These are phyloP conservation scores for Monosporozyma unispora DNA, from an alignment of 805 yeast species.

Conservation along the genomic window DNA sequence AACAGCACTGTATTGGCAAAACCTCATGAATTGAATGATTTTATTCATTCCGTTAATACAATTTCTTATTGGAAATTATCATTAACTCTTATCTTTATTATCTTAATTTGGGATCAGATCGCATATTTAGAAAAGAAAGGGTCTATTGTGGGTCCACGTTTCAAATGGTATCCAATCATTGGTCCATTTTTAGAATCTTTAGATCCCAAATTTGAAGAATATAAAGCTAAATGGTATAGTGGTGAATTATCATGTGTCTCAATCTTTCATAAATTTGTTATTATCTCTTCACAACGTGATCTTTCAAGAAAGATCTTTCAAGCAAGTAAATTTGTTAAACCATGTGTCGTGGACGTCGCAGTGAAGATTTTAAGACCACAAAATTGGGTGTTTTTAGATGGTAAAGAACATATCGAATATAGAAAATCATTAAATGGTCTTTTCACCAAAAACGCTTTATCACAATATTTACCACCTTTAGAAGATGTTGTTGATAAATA, in stretches of 20 bases:
- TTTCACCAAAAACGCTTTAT: conserved; percentile 76
- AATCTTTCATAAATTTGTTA: conserved; percentile 95
- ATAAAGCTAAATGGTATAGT: conserved; percentile 85
- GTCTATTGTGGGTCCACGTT: conserved; percentile 78
- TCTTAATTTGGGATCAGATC: conserved; percentile 63
- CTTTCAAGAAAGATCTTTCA: conserved; percentile 78
- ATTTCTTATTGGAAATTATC: conserved; percentile 49
- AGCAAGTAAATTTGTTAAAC: conserved; percentile 83
- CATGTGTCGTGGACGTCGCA: conserved; percentile 98
- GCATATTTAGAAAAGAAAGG: conserved; percentile 76
- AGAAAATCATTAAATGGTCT: conserved; percentile 84
- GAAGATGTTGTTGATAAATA: conserved; percentile 81
- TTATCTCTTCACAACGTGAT: conserved; percentile 83
- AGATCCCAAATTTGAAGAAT: conserved; percentile 93
- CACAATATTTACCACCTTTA: conserved; percentile 73
- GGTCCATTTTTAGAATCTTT: conserved; percentile 93
- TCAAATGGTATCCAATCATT: conserved; percentile 87
- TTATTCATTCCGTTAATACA: conserved; percentile 10
- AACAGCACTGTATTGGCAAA: not conserved
- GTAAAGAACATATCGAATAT: conserved; percentile 90
- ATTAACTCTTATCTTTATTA: conserved; percentile 38
- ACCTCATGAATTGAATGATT: conserved; percentile 1
- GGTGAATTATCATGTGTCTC: conserved; percentile 96
- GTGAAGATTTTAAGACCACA: conserved; percentile 86
- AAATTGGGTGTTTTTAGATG: conserved; percentile 97